Evolutionary conservation across 2,329 filamentous ascomycete genomes (phyloP).

Genomic region (Cercospora sesami): DNA sequence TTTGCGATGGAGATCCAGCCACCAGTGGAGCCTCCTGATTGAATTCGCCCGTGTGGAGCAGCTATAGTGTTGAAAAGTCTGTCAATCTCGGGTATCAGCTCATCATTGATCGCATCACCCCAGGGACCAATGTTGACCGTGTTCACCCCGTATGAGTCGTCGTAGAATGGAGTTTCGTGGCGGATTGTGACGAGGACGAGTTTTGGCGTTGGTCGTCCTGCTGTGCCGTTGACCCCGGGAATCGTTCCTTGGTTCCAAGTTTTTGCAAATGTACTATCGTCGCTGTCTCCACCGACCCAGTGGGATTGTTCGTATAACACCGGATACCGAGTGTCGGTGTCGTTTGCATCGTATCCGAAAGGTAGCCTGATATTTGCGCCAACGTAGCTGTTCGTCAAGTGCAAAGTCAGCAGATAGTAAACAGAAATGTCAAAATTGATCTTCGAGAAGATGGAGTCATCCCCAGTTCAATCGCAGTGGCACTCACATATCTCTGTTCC

Average conservation of each 20-base stretch:
- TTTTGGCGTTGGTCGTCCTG: slow-evolving; percentile 33
- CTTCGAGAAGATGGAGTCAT: neutral
- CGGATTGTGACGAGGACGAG: slow-evolving; percentile 43
- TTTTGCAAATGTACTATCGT: slow-evolving; percentile 25
- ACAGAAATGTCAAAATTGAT: neutral
- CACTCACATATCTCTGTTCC: slow-evolving; percentile 35
- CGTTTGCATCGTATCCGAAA: slow-evolving; percentile 37
- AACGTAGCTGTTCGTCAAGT: slow-evolving; percentile 32
- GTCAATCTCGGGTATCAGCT: slow-evolving; percentile 42
- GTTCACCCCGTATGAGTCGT: slow-evolving; percentile 45
- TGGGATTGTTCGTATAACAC: slow-evolving; percentile 42
- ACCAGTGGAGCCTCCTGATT: slow-evolving; percentile 43
- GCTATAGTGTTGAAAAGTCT: slow-evolving; percentile 40
- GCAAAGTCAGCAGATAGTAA: neutral
- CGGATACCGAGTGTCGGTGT: slow-evolving; percentile 38
- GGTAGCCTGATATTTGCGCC: slow-evolving; percentile 42
- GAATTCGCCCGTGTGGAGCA: slow-evolving; percentile 41
- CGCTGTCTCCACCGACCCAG: slow-evolving; percentile 32
- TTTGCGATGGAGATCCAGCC: slow-evolving; percentile 42
- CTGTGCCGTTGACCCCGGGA: slow-evolving; percentile 32
- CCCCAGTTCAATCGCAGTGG: neutral
- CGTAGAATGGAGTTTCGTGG: slow-evolving; percentile 43
- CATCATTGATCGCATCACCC: slow-evolving; percentile 45
- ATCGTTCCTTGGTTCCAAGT: slow-evolving; percentile 40
- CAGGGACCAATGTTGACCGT: slow-evolving; percentile 44